Percentiles rank a stretch among this genome's conserved stretches.
Conservation (phyloP, 1,284 basidiomycete genomes). For the Ustilago hordei region DNA sequence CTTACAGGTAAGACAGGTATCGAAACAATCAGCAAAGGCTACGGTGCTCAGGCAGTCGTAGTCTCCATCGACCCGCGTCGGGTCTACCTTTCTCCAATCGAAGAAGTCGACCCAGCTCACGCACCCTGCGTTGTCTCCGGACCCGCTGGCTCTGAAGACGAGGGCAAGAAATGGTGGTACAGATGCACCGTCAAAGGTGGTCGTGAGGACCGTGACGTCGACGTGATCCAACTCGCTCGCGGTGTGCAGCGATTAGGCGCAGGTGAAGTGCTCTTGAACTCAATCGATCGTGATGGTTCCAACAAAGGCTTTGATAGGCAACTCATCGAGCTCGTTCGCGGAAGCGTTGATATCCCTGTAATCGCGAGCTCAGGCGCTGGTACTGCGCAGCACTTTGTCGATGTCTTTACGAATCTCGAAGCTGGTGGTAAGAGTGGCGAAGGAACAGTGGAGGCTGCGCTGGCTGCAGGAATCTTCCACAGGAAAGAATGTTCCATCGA, state of each 20-base stretch:
- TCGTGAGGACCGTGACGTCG: constrained; percentile 86
- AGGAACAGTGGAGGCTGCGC: constrained; percentile 81
- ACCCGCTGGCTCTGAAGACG: constrained; percentile 73
- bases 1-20: constrained; percentile 78
- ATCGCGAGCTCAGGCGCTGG: constrained; percentile 94
- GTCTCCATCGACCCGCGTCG: constrained; percentile 95
- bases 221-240: constrained; percentile 88
- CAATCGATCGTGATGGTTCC: constrained; percentile 95
- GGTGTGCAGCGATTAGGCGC: constrained; percentile 91
- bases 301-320: constrained; percentile 92
- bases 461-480: constrained; percentile 99
- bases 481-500: constrained; percentile 81
- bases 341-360: constrained; percentile 86
- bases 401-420: constrained; percentile 72
- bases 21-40: constrained; percentile 88
- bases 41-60: constrained; percentile 97
- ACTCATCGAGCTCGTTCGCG: constrained; percentile 79
- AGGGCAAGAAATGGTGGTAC: constrained; percentile 90
- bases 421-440: constrained; percentile 42
- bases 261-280: constrained; percentile 94
- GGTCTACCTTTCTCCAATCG: constrained; percentile 80
- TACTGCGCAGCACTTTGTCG: constrained; percentile 81
- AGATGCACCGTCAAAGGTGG: constrained; percentile 97
- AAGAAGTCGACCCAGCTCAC: constrained; percentile 71
- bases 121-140: constrained; percentile 53